A percentile compares a stretch with the other conserved stretches of the same genome.
These are phyloP conservation scores for Verticillium nubilum DNA, from an alignment of 2,329 filamentous ascomycete genomes.

Conservation along the genomic window DNA sequence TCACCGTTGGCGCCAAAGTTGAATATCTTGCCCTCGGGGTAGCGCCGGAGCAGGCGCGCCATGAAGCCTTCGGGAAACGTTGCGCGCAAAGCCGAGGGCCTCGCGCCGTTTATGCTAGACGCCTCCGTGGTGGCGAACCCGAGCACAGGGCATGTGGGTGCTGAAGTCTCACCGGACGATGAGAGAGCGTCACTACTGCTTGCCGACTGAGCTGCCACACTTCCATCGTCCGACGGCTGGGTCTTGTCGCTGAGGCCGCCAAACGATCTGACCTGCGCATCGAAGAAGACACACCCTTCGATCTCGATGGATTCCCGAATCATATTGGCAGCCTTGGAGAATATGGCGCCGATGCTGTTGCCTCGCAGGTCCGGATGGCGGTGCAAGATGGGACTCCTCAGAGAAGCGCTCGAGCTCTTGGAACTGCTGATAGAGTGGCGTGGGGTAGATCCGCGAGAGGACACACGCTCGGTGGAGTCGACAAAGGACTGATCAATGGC, in stretches of 20 bases:
- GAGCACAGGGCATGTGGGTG: slow-evolving; percentile 4
- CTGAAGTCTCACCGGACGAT: slow-evolving; percentile 23
- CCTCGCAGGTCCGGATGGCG: neutral
- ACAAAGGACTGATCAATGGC: neutral
- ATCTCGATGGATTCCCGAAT: slow-evolving; percentile 34
- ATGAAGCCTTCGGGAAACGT: slow-evolving; percentile 33
- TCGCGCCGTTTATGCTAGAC: neutral
- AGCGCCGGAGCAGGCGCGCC: slow-evolving; percentile 32
- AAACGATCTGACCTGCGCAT: slow-evolving; percentile 17
- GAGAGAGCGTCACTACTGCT: slow-evolving; percentile 17
- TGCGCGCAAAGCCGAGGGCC: neutral
- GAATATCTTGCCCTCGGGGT: slow-evolving; percentile 42
- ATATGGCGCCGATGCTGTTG: slow-evolving; percentile 18
- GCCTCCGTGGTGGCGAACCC: neutral
- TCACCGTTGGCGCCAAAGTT: slow-evolving; percentile 33
- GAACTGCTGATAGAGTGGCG: neutral
- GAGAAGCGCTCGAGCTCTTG: neutral
- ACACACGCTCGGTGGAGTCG: neutral
- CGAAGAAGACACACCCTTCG: slow-evolving; percentile 9
- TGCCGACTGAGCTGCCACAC: slow-evolving; percentile 4
- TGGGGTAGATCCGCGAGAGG: slow-evolving; percentile 5
- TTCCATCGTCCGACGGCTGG: neutral
- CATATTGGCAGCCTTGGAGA: slow-evolving; percentile 37
- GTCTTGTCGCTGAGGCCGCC: slow-evolving; percentile 17
- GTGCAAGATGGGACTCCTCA: neutral